Conservation (phyloP, 2,329 filamentous ascomycete genomes). For the Chalara sp. region DNA sequence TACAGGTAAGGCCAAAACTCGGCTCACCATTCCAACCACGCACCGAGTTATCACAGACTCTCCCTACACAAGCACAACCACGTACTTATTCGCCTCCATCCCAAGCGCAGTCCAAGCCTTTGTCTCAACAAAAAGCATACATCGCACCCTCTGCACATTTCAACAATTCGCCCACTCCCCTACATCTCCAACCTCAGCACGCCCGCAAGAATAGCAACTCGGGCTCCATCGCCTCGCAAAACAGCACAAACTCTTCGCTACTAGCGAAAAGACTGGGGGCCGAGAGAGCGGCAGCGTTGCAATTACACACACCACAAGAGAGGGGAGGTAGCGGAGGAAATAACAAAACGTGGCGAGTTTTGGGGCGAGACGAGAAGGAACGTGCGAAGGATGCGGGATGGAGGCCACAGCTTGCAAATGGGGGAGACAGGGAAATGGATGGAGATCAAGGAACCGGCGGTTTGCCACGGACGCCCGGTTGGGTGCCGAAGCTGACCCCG, state of each 20-base stretch:
- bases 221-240: slow-evolving; percentile 7
- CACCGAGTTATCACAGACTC: not conserved
- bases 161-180: not conserved
- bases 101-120: not conserved
- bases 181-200: not conserved
- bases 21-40: not conserved
- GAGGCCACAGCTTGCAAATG: slow-evolving; percentile 15
- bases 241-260: slow-evolving; percentile 34
- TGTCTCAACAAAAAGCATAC: not conserved
- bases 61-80: not conserved
- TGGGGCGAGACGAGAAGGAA: slow-evolving; percentile 17
- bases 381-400: slow-evolving; percentile 19
- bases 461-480: slow-evolving; percentile 45
- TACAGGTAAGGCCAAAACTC: not conserved
- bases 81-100: not conserved
- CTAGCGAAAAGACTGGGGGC: slow-evolving; percentile 28
- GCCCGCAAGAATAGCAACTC: slow-evolving; percentile 3
- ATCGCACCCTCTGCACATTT: not conserved
- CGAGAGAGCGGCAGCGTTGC: not conserved
- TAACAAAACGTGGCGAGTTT: slow-evolving; percentile 14
- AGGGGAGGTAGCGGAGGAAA: not conserved
- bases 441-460: slow-evolving; percentile 2
- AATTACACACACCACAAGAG: not conserved
- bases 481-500: slow-evolving; percentile 61
- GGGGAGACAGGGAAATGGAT: not conserved